Evolutionary conservation across 148 eudicot genomes (phyloP), one percentile per base, ranked within the genome.

Genomic region (Nepenthes mirabilis): DNA sequence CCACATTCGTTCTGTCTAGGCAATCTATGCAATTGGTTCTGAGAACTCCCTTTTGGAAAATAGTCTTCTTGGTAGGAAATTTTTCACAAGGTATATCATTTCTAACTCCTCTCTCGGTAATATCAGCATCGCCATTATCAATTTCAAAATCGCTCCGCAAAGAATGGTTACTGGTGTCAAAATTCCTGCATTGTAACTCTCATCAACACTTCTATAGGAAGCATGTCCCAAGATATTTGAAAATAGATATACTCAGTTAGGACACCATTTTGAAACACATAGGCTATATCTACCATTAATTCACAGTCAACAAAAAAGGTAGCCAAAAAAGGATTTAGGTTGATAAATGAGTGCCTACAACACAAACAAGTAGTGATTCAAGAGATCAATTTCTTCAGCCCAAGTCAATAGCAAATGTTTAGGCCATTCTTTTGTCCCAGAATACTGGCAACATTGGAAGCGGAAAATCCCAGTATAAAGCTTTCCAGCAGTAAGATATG

Each of bases 1-100:
- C 95, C 52, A 87, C 95, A 80, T 90, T 90, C 55, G 95, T 90
- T 47, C 97, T 79, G 76, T 90, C 97, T 62, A 90, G 59, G 74
- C 97, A 90, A 65, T 90, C 97, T 61, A 90, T 87, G 87, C 97
- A 90, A 69, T 91, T 91, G 37, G 97, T 91, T 64, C 97, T 78
- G 13, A 91, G 72, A 57, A 91, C 88, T 8, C 97, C 97, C 48
- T 70, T 83, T 70, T 91, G 97, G 65, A 82, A 70, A 74, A 65
- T 70, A 51, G 81, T 76, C 48, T 73, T 74, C 70, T 65, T 80
- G 59, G 67, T 66, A 72, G 56, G 37, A 63, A 60, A 55, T 54
- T 75, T 64, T 58, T 68, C 79, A 77, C 76, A 67, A 33, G 45
- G 1, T 40, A 68, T 65, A 47, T 36, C 37, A 23, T 67, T 65